Evolutionary conservation across 2,329 filamentous ascomycete genomes (phyloP), one percentile per base, ranked within the genome.

Genomic region (Shiraia sp.): DNA sequence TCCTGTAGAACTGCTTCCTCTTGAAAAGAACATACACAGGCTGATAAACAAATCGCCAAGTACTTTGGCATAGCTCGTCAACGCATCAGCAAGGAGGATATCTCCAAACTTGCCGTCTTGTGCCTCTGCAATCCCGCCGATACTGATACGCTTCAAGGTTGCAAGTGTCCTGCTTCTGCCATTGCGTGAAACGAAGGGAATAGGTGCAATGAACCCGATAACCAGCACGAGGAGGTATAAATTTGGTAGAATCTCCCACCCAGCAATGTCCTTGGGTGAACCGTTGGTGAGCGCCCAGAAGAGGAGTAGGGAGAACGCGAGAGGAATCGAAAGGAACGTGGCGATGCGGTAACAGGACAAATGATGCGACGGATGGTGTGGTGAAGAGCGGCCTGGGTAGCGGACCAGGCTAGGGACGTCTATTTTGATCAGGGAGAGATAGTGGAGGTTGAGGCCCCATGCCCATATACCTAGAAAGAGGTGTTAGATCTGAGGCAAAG

Each of bases 51-150:
- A 73, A 68, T 99, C 93, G 16, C 86, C 92, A 19, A 95, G 77
- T 22, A 96, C 87, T 69, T 95, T 96, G 48, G 92, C 86, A 68
- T 97, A 99, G 61, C 88, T 95, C 29, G 93, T 99, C 57, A 97
- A 73, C 40, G 90, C 92, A 78, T 99, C 93, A 24, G 93, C 91
- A 13, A 99, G 81, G 44, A 99, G 74, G 37, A 97, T 87, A 65
- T 99, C 93, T 41, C 90, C 92, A 61, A 97, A 97, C 65, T 95
- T 96, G 40, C 92, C 90, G 69, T 96, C 88, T 55, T 88, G 82
- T 1, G 88, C 77, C 69, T 92, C 86, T 10, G 93, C 92, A 16
- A 99, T 79, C 0, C 92, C 91, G 16, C 93, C 93, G 30, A 96
- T 74, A 56, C 82, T 82, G 47, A 97, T 83, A 42, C 93, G 86